Evolutionary conservation across 2,329 filamentous ascomycete genomes (phyloP).

Genomic region (Penicillium carneum): DNA sequence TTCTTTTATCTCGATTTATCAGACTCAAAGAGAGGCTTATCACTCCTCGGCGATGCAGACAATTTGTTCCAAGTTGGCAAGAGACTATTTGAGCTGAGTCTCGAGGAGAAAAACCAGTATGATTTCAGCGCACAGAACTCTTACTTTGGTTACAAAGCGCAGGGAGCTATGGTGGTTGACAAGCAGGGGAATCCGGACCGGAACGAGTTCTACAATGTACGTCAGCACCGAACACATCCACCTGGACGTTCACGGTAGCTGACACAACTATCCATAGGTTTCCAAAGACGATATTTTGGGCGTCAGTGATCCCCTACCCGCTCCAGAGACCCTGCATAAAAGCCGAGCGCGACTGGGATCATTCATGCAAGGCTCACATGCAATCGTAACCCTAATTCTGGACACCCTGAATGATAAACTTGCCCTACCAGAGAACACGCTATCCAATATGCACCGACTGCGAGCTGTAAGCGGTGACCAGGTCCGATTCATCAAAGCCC

Average conservation of each 20-base stretch:
- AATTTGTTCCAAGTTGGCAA: constrained; percentile 57
- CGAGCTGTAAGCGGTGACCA: constrained; percentile 58
- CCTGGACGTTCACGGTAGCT: neutral
- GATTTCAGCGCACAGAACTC: constrained; percentile 60
- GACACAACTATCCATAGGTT: constrained; percentile 41
- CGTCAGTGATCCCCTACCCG: constrained; percentile 49
- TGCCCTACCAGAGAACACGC: constrained; percentile 50
- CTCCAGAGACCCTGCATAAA: constrained; percentile 51
- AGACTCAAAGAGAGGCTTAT: constrained; percentile 45
- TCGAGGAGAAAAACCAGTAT: constrained; percentile 63
- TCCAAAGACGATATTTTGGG: constrained; percentile 62
- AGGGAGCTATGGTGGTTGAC: constrained; percentile 58
- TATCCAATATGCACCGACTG: constrained; percentile 58
- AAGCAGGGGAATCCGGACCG: constrained; percentile 58
- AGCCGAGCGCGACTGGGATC: constrained; percentile 49
- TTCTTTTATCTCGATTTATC: constrained; percentile 66
- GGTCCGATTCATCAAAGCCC: constrained; percentile 61
- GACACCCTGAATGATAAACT: constrained; percentile 56
- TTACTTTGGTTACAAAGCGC: constrained; percentile 63
- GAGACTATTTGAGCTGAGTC: constrained; percentile 57
- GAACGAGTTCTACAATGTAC: constrained; percentile 64
- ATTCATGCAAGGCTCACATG: constrained; percentile 57
- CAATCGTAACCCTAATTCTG: constrained; percentile 56
- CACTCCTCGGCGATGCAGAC: constrained; percentile 55
- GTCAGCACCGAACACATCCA: constrained; percentile 13